Evolutionary conservation across 176 grass and related monocot genomes (phyloP), one percentile per base, ranked within the genome.

Genomic region (Luzula sylvatica): DNA sequence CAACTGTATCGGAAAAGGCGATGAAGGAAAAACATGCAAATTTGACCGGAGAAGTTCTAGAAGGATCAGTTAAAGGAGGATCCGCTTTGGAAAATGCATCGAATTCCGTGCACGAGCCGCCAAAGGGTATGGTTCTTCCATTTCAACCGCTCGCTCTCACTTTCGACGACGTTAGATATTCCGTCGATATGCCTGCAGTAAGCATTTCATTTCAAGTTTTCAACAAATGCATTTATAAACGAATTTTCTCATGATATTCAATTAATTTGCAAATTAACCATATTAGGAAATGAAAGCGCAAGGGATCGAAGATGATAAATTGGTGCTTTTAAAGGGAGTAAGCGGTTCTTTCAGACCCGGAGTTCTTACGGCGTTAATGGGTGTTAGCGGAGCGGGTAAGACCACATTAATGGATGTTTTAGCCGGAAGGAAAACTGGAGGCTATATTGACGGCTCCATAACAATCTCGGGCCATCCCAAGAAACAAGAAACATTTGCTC

Each of bases 401-500:
- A 94, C 87, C 51, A 94, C 87, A 13, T 71, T 94, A 35, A 94
- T 94, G 87, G 87, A 94, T 73, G 82, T 94, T 38, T 70, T 94
- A 57, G 87, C 87, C 7, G 87, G 87, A 19, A 79, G 87, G 55
- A 94, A 94, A 78, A 94, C 82, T 0, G 87, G 87, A 50, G 79
- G 79, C 8, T 83, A 78, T 42, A 94, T 94, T 14, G 79, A 94
- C 50, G 88, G 88, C 29, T 72, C 73, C 23, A 75, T 87, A 26
- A 87, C 53, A 44, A 83, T 94, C 16, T 83, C 79, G 30, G 88
- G 88, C 2, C 81, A 83, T 63, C 80, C 89, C 52, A 95, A 95
- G 69, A 95, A 88, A 21, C 83, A 95, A 80, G 89, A 81, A 61
- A 95, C 89, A 2, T 95, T 95, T 61, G 89, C 89, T 9, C 83